Base-by-base conservation (phyloP, 306 rosid genomes). In the Cajanus cajan region DNA sequence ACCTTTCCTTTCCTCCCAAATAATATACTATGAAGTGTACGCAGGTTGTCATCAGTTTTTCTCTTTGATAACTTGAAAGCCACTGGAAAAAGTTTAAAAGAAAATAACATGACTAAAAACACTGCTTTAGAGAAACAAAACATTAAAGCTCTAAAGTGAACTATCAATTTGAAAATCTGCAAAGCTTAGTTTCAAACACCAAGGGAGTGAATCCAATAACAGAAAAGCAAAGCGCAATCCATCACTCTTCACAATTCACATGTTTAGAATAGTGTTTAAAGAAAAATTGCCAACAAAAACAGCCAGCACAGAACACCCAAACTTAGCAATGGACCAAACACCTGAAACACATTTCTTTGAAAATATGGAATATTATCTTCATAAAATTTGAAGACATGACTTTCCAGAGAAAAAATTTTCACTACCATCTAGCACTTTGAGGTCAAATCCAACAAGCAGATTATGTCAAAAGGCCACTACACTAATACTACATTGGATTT, bases 1-100 rank as follows among this genome's bases (percentile, higher is more conserved):
- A 93, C 98, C 96, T 93, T 93, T 25, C 89, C 94, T 71, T 82
- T 91, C 81, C 87, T 91, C 25, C 94, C 94, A 37, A 88, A 93
- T 64, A 93, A 91, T 77, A 93, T 81, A 22, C 67, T 82, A 78
- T 93, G 98, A 59, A 93, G 92, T 2, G 83, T 41, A 59, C 90
- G 98, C 65, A 93, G 83, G 80, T 88, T 91, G 65, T 91, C 98
- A 76, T 93, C 98, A 28, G 89, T 74, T 85, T 91, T 93, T 88
- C 94, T 87, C 93, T 93, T 93, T 7, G 94, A 88, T 74, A 93
- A 76, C 86, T 87, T 93, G 92, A 87, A 93, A 65, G 92, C 92
- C 86, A 93, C 98, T 93, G 86, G 86, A 73, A 87, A 84, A 58
- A 81, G 44, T 79, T 89, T 36, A 59, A 25, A 74, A 40, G 39